Conservation (phyloP, 208 protist species). For the Phytomonas sp. region DNA sequence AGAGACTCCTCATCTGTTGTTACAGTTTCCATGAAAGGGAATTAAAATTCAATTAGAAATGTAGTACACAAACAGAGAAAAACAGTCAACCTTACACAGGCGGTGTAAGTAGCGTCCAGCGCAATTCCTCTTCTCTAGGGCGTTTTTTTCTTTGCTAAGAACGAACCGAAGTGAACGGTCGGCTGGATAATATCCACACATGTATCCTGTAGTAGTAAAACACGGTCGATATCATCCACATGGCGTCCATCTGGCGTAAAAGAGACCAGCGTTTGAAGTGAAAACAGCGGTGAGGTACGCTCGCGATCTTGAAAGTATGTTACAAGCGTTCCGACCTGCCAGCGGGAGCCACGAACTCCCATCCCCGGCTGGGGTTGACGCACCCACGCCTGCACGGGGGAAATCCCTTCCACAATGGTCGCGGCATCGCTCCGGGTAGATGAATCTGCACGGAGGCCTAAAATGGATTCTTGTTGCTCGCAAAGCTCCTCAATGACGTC, state of each 20-base stretch:
- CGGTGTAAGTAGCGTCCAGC: neutral
- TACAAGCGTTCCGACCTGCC: conserved; percentile 26
- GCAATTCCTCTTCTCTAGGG: neutral
- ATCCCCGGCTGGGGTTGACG: conserved; percentile 11
- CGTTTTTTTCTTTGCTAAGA: conserved; percentile 1
- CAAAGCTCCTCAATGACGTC: conserved; percentile 42
- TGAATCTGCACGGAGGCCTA: conserved; percentile 18
- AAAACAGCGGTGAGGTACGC: conserved; percentile 18
- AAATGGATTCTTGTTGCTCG: conserved; percentile 39
- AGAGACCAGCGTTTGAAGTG: conserved; percentile 24
- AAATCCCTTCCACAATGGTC: conserved; percentile 19
- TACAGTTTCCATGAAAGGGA: neutral
- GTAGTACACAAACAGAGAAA: neutral
- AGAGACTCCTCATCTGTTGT: neutral
- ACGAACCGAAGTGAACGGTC: conserved; percentile 25
- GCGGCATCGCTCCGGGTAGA: neutral
- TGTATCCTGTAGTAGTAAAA: conserved; percentile 20
- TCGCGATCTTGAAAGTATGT: conserved; percentile 34
- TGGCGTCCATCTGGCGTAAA: conserved; percentile 26
- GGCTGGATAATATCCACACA: conserved; percentile 21
- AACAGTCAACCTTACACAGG: neutral
- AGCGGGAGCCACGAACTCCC: neutral
- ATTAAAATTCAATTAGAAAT: neutral
- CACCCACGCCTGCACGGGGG: conserved; percentile 18
- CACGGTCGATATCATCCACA: conserved; percentile 29